These are phyloP conservation scores for Plectosphaerella plurivora DNA, from an alignment of 2,329 filamentous ascomycete genomes.

Conservation along the genomic window DNA sequence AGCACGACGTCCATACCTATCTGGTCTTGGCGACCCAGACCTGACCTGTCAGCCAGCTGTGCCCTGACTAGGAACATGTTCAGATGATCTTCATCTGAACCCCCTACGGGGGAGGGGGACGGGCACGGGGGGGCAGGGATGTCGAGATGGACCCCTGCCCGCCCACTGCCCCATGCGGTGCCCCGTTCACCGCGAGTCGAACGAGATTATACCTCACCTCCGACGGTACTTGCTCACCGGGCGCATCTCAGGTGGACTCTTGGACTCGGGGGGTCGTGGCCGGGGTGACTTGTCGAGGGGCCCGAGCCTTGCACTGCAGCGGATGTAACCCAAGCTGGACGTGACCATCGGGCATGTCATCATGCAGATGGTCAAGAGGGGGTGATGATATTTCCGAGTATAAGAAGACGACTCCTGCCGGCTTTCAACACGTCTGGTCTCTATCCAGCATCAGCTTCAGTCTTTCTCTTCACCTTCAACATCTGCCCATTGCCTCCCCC, in stretches of 20 bases:
- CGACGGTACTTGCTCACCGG: not conserved
- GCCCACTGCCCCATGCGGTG: not conserved
- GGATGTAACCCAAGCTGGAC: not conserved
- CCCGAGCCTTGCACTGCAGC: not conserved
- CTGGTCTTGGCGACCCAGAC: not conserved
- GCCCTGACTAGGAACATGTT: not conserved
- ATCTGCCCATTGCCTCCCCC: not conserved
- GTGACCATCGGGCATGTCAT: not conserved
- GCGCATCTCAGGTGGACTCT: not conserved
- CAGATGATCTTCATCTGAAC: constrained; percentile 7
- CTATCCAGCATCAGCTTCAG: not conserved
- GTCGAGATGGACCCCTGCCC: not conserved
- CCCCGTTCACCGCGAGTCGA: not conserved
- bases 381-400: not conserved
- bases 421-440: too few relatives aligned
- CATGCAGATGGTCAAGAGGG: not conserved
- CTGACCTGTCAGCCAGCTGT: not conserved
- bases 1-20: too few relatives aligned
- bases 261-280: not conserved
- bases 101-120: not conserved
- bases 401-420: not conserved
- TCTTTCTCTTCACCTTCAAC: not conserved
- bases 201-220: not conserved
- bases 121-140: not conserved
- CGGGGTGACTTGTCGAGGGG: not conserved